These are phyloP conservation scores for Torrubiellomyces zombiae DNA, from an alignment of 2,329 filamentous ascomycete species.

Conservation along the genomic window DNA sequence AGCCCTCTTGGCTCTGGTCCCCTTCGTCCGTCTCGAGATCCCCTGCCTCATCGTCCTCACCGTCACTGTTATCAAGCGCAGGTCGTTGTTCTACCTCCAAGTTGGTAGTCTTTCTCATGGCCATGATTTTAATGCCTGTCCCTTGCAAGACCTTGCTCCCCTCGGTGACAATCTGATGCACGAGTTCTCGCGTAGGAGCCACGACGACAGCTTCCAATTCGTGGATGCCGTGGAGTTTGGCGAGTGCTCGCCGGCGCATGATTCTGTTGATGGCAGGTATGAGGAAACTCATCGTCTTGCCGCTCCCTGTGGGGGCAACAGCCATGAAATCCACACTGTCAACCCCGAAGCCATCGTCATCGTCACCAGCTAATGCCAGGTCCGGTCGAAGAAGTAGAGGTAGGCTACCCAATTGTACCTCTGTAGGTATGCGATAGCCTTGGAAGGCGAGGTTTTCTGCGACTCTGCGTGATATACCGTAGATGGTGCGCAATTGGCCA, in stretches of 20 bases:
- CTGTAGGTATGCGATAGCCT: constrained; percentile 75
- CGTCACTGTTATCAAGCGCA: constrained; percentile 21
- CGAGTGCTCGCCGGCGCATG: constrained; percentile 35
- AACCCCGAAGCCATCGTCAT: constrained; percentile 24
- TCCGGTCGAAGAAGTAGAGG: constrained; percentile 55
- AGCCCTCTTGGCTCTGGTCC: constrained; percentile 13
- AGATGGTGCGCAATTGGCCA: constrained; percentile 49
- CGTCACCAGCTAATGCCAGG: constrained; percentile 25
- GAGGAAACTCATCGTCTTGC: constrained; percentile 87
- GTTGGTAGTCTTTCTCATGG: constrained; percentile 74
- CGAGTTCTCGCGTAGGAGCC: constrained; percentile 64
- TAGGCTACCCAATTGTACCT: constrained; percentile 78
- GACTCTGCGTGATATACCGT: constrained; percentile 57
- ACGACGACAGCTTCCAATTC: constrained; percentile 52
- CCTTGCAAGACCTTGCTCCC: constrained; percentile 63
- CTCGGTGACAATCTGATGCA: constrained; percentile 68
- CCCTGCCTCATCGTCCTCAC: constrained; percentile 17
- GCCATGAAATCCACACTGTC: constrained; percentile 82
- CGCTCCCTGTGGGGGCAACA: constrained; percentile 87
- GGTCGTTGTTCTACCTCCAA: constrained; percentile 34
- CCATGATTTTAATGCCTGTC: constrained; percentile 62
- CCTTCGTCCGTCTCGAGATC: constrained; percentile 16
- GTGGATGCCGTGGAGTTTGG: constrained; percentile 22
- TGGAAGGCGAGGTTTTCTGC: constrained; percentile 68
- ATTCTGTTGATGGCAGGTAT: constrained; percentile 73